Conservation (phyloP, 208 protist species). For the Crithidia thermophila region DNA sequence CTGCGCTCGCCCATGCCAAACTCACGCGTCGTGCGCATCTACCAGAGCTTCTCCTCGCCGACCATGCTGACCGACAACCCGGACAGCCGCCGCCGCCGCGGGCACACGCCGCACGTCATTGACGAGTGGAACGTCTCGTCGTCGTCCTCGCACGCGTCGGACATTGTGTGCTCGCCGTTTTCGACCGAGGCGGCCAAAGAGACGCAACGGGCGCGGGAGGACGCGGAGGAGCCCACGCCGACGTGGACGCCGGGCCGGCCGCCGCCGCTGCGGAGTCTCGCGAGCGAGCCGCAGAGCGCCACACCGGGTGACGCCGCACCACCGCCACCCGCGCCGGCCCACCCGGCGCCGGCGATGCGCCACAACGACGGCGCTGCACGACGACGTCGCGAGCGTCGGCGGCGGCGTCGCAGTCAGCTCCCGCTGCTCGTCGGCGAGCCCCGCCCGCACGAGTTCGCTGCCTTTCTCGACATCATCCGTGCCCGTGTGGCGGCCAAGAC, state of each 20-base stretch:
- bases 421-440: conserved; percentile 64
- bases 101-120: conserved; percentile 10
- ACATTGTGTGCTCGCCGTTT: conserved; percentile 4
- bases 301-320: not conserved
- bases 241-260: not conserved
- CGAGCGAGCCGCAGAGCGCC: not conserved
- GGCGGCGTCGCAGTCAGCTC: conserved; percentile 24
- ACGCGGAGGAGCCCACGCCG: not conserved
- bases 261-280: not conserved
- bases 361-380: conserved; percentile 4
- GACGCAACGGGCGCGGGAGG: not conserved
- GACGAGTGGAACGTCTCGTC: conserved; percentile 30
- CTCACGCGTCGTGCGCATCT: conserved; percentile 33
- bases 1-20: conserved; percentile 8
- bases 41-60: conserved; percentile 25
- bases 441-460: conserved; percentile 33
- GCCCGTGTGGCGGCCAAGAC: conserved; percentile 21
- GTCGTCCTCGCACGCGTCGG: conserved; percentile 9
- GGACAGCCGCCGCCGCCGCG: conserved; percentile 2
- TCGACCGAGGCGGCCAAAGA: not conserved
- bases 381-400: conserved; percentile 27
- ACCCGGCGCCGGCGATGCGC: not conserved
- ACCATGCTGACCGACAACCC: not conserved
- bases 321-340: not conserved
- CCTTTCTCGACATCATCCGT: conserved; percentile 35